A percentile compares a stretch with the other conserved stretches of the same genome.
phyloP scores from a whole-genome alignment of 331 rosid genomes.

The Malus hybrid region DNA sequence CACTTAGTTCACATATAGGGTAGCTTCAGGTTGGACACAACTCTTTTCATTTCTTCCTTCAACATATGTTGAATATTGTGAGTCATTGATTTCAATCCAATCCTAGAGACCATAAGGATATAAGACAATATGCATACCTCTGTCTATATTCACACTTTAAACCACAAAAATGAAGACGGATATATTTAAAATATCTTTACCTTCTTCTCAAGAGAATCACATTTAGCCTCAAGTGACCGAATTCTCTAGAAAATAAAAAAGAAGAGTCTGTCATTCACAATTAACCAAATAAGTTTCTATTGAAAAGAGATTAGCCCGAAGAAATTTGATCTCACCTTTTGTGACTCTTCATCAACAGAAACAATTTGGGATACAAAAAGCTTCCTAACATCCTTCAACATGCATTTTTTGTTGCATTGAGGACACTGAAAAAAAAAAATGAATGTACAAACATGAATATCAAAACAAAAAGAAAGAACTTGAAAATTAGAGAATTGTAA shows the following conservation, averaged over 20 bases:
- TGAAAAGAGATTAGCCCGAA: not conserved
- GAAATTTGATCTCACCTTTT: constrained; percentile 38
- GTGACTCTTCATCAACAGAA: constrained; percentile 62
- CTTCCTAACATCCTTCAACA: constrained; percentile 67
- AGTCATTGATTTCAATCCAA: too few species aligned
- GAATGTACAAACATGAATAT: not conserved
- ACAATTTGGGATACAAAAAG: constrained; percentile 60
- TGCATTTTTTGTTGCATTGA: constrained; percentile 72
- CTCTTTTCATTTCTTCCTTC: too few species aligned
- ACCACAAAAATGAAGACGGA: not conserved
- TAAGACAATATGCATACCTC: not conserved
- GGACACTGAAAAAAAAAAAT: constrained; percentile 55
- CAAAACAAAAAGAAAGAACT: not conserved
- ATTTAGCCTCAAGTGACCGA: constrained; percentile 56
- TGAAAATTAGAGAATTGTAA: not conserved
- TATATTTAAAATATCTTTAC: constrained; percentile 17
- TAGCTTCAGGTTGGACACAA: too few species aligned
- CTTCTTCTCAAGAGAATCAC: constrained; percentile 61
- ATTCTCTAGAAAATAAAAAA: constrained; percentile 46
- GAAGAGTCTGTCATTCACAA: not conserved
- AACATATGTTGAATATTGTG: too few species aligned
- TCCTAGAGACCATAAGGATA: too few species aligned
- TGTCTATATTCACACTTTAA: not conserved
- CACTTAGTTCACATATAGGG: too few species aligned
- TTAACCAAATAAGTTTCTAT: not conserved